Evolutionary conservation across 2,329 filamentous ascomycete species (phyloP).

Genomic region (Leptographium lundbergii): DNA sequence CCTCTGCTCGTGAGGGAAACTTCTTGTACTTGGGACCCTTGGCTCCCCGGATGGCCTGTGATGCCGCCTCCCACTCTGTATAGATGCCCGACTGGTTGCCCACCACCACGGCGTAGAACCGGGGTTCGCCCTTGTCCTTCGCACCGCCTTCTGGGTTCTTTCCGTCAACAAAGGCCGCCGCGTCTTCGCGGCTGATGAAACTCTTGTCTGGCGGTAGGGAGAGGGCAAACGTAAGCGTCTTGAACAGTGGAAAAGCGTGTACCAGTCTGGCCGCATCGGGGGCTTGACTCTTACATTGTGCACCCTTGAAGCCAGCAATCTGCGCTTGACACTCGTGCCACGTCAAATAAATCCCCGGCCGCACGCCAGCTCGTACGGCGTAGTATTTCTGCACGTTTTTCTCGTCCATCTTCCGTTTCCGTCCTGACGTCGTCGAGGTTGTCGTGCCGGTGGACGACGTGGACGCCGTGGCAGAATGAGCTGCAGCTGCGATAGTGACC

Average conservation of each 20-base stretch:
- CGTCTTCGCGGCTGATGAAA: constrained; percentile 60
- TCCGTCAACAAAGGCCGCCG: constrained; percentile 63
- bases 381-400: constrained; percentile 43
- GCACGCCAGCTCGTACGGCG: constrained; percentile 43
- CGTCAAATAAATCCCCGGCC: constrained; percentile 47
- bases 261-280: neutral
- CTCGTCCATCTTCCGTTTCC: constrained; percentile 36
- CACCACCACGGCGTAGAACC: constrained; percentile 49
- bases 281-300: constrained; percentile 44
- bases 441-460: neutral
- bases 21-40: constrained; percentile 59
- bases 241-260: neutral
- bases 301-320: constrained; percentile 48
- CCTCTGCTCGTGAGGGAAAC: constrained; percentile 56
- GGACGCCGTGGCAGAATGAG: neutral
- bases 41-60: constrained; percentile 61
- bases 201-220: constrained; percentile 40
- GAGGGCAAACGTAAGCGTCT: neutral
- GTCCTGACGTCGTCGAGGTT: constrained; percentile 13
- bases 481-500: neutral
- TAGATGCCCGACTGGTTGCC: constrained; percentile 48
- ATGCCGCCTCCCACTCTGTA: constrained; percentile 54
- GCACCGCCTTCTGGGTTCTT: constrained; percentile 30
- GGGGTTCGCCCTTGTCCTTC: constrained; percentile 25
- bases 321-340: constrained; percentile 51